These are phyloP conservation scores for Stemphylium vesicarium DNA, from an alignment of 2,329 filamentous ascomycete species.

Conservation along the genomic window DNA sequence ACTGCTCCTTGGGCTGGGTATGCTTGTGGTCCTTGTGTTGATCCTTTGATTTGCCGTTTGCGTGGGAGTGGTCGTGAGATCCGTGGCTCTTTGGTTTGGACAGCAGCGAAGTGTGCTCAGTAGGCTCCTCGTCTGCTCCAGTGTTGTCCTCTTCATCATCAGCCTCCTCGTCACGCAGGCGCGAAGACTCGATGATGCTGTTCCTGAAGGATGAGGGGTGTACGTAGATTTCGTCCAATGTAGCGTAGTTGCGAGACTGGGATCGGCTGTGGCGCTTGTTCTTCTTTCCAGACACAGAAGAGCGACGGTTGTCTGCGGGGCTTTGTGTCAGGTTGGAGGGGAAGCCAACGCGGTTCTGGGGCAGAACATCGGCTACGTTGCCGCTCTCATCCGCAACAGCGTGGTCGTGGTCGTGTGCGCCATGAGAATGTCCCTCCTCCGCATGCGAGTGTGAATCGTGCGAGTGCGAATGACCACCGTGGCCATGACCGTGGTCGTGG, in stretches of 20 bases:
- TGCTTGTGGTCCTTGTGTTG: slow-evolving; percentile 79
- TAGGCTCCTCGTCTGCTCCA: slow-evolving; percentile 47
- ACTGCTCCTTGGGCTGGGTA: slow-evolving; percentile 71
- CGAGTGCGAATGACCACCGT: slow-evolving; percentile 65
- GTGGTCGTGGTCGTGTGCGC: slow-evolving; percentile 53
- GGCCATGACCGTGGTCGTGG: slow-evolving; percentile 88
- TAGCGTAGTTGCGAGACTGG: slow-evolving; percentile 60
- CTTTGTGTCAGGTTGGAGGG: slow-evolving; percentile 39
- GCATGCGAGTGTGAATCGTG: slow-evolving; percentile 54
- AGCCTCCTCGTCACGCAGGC: slow-evolving; percentile 61
- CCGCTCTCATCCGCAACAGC: slow-evolving; percentile 63
- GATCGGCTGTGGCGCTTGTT: slow-evolving; percentile 66
- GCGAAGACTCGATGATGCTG: slow-evolving; percentile 86
- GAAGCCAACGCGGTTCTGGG: slow-evolving; percentile 65
- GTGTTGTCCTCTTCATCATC: slow-evolving; percentile 63
- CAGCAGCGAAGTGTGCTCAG: slow-evolving; percentile 46
- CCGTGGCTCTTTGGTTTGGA: slow-evolving; percentile 40
- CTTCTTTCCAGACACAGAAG: slow-evolving; percentile 40
- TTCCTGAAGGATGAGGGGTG: slow-evolving; percentile 90
- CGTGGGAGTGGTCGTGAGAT: slow-evolving; percentile 14
- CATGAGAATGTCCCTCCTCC: slow-evolving; percentile 59
- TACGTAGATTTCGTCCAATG: slow-evolving; percentile 75
- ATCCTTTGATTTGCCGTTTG: slow-evolving; percentile 28
- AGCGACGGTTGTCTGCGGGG: slow-evolving; percentile 25
- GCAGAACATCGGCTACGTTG: slow-evolving; percentile 66